These are phyloP conservation scores for Populus pruinosa DNA, from an alignment of 345 rosid species.

Conservation along the genomic window DNA sequence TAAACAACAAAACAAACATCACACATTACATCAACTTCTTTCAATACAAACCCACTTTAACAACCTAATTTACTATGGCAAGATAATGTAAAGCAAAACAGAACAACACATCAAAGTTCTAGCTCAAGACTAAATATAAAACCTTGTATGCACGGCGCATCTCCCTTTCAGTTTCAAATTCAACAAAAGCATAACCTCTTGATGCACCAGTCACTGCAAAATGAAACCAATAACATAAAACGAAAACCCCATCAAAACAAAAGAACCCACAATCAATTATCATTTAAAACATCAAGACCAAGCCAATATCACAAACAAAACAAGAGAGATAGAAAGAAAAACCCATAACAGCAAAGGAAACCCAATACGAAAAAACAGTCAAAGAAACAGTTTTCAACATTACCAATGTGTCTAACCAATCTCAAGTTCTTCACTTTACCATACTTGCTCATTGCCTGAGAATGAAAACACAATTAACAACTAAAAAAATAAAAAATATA, in stretches of 20 bases:
- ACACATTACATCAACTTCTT: neutral
- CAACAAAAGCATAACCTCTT: slow-evolving; percentile 82
- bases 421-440: slow-evolving; percentile 77
- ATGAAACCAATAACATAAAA: neutral
- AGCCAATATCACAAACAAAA: no score
- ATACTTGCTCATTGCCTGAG: slow-evolving; percentile 79
- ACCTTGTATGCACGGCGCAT: slow-evolving; percentile 89
- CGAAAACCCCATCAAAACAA: neutral
- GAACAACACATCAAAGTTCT: neutral
- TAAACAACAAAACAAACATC: neutral
- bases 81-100: neutral
- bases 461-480: neutral
- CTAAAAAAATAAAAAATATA: neutral
- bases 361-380: neutral
- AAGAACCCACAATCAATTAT: neutral
- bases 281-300: neutral
- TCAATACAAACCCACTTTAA: neutral
- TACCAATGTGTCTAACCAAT: slow-evolving; percentile 92
- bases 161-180: slow-evolving; percentile 77
- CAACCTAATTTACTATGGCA: neutral
- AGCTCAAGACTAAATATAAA: neutral
- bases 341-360: neutral
- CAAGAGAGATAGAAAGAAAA: neutral
- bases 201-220: slow-evolving; percentile 86
- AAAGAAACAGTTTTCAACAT: neutral